Evolutionary conservation across 495 filamentous ascomycete species (phyloP), one percentile per base, ranked within the genome.

Genomic region (Durotheca rogersii): DNA sequence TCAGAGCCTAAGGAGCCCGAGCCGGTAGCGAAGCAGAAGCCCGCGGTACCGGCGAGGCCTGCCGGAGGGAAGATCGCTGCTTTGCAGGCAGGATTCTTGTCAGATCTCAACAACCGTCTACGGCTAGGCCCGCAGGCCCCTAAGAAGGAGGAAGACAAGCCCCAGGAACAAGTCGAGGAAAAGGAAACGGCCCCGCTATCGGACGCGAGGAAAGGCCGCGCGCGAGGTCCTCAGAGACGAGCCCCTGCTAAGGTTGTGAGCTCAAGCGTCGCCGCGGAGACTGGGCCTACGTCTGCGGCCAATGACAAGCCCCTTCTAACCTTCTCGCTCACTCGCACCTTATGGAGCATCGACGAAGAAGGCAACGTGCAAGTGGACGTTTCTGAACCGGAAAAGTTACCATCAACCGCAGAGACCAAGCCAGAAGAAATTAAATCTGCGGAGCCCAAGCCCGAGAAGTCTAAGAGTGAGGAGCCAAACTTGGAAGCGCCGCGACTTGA

Each of bases 201-300:
- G 25, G 93, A 97, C 72, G 89, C 90, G 20, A 78, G 94, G 43
- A 97, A 97, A 71, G 82, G 90, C 10, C 75, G 93, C 47, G 93
- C 93, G 12, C 85, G 87, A 55, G 94, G 93, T 16, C 93, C 93
- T 6, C 83, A 86, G 56, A 80, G 93, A 50, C 76, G 93, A 64
- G 78, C 78, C 7, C 78, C 78, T 1, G 72, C 74, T 32, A 86
- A 84, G 71, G 65, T 58, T 18, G 58, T 67, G 5, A 64, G 63
- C 23, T 56, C 72, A 20, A 64, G 59, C 36, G 55, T 67, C 16
- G 45, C 67, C 16, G 45, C 34, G 48, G 55, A 54, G 51, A 58
- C 60, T 29, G 56, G 39, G 37, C 52, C 41, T 15, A 60, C 51
- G 2, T 48, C 51, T 27, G 67, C 59, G 47, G 47, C 53, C 38